phyloP scores from a whole-genome alignment of 2,329 filamentous ascomycete species.

The Chaetothyriales sp. region DNA sequence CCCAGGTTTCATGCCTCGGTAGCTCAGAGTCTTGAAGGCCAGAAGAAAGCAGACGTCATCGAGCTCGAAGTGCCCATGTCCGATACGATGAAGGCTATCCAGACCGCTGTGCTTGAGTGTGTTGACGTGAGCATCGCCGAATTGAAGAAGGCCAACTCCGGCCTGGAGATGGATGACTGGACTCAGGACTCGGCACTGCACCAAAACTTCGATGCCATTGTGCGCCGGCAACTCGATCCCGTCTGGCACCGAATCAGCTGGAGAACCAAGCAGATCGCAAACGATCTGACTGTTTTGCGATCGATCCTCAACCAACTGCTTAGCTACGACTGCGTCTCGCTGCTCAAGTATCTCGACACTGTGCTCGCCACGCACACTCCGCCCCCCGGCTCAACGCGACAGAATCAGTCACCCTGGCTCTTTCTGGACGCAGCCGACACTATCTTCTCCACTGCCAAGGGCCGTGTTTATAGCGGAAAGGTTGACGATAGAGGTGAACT shows the following conservation, averaged over 20 bases:
- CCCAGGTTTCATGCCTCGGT: constrained; percentile 87
- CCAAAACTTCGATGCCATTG: constrained; percentile 77
- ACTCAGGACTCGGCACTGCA: constrained; percentile 85
- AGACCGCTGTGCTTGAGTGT: constrained; percentile 87
- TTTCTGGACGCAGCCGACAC: constrained; percentile 90
- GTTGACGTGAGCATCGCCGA: constrained; percentile 90
- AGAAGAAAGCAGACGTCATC: constrained; percentile 88
- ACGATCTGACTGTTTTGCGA: constrained; percentile 69
- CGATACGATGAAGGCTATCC: constrained; percentile 80
- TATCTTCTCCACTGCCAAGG: constrained; percentile 80
- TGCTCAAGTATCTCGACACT: constrained; percentile 85
- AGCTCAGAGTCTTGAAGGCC: constrained; percentile 75
- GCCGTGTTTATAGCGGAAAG: constrained; percentile 67
- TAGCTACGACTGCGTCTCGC: constrained; percentile 76
- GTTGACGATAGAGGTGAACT: constrained; percentile 43
- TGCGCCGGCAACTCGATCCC: constrained; percentile 79
- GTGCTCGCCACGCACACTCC: constrained; percentile 84
- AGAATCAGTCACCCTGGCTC: constrained; percentile 88
- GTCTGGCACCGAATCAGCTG: constrained; percentile 96
- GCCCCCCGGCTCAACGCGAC: constrained; percentile 68
- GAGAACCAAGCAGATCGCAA: constrained; percentile 88
- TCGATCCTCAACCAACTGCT: constrained; percentile 68
- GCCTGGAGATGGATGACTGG: constrained; percentile 93
- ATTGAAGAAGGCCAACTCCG: constrained; percentile 76
- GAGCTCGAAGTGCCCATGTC: constrained; percentile 95